phyloP scores from a whole-genome alignment of 2,329 filamentous ascomycete genomes.

The Escovopsis sp. region DNA sequence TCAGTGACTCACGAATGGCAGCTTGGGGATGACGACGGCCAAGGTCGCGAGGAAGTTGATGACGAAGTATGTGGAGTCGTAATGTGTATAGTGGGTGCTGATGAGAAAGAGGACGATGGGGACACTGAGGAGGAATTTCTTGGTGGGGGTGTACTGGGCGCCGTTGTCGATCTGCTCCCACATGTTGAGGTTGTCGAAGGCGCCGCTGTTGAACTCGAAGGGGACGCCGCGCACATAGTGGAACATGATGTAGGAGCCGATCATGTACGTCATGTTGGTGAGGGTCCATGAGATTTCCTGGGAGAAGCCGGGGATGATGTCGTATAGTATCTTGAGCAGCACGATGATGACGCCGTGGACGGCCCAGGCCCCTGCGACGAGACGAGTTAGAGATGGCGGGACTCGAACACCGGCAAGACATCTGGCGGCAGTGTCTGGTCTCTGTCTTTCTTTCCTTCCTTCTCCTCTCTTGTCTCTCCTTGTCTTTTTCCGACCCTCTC shows the following conservation, averaged over 20 bases:
- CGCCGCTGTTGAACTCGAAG: conserved; percentile 96
- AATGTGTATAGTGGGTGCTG: conserved; percentile 98
- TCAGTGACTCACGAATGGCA: conserved; percentile 64
- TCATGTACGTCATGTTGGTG: conserved; percentile 98
- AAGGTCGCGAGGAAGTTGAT: conserved; percentile 92
- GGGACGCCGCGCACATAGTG: conserved; percentile 96
- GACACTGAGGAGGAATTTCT: conserved; percentile 93
- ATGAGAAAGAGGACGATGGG: conserved; percentile 88
- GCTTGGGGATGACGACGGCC: conserved; percentile 86
- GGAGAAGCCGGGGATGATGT: conserved; percentile 88
- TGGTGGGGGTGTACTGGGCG: conserved; percentile 94
- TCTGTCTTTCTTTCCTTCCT: too few species aligned
- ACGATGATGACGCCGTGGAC: conserved; percentile 92
- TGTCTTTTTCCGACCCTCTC: too few species aligned
- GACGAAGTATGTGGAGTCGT: conserved; percentile 90
- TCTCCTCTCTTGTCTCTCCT: too few species aligned
- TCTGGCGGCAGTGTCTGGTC: too few species aligned
- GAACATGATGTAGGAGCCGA: conserved; percentile 98
- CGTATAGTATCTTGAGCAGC: conserved; percentile 87
- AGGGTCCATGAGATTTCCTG: conserved; percentile 98
- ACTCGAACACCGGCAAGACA: too few species aligned
- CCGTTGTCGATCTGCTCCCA: conserved; percentile 99
- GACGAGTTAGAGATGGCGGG: conserved; percentile 2
- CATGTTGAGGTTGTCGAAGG: conserved; percentile 99
- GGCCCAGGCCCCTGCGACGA: conserved; percentile 73